Evolutionary conservation across 2,329 filamentous ascomycete genomes (phyloP), one percentile per base, ranked within the genome.

Genomic region (Penicillium oxalicum): DNA sequence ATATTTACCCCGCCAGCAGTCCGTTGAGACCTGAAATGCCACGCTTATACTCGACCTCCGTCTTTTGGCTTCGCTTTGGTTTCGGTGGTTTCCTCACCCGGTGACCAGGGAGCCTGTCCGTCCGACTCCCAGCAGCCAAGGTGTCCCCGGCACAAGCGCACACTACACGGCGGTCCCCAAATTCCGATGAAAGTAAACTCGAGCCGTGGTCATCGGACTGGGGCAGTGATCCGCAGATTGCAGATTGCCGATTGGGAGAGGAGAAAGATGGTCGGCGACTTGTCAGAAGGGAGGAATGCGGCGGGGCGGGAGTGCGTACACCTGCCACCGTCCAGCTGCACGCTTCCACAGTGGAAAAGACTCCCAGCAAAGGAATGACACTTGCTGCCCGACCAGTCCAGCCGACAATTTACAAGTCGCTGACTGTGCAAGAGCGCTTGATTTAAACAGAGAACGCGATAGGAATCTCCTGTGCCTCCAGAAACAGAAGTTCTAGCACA

Each of bases 1-100:
- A 68, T 68, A 54, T 57, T 58, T 53, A 55, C 48, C 57, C 55
- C 48, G 51, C 53, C 47, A 46, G 27, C 13, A 45, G 47, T 44
- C 43, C 41, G 50, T 51, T 49, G 28, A 27, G 34, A 55, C 46
- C 35, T 51, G 34, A 12, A 33, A 13, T 27, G 35, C 8, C 32
- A 29, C 32, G 38, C 44, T 35, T 38, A 36, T 36, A 44, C 50
- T 25, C 44, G 33, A 45, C 8, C 9, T 12, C 18, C 61, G 58
- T 59, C 61, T 49, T 40, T 43, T 25, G 32, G 26, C 35, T 18
- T 24, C 36, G 32, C 9, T 32, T 9, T 48, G 49, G 45, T 47
- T 51, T 50, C 38, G 47, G 51, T 39, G 47, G 49, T 1, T 53
- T 55, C 44, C 39, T 52, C 25, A 18, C 40, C 50, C 45, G 37